Base-by-base conservation (phyloP, 2,329 filamentous ascomycete genomes). In the Aspergillus caelatus region DNA sequence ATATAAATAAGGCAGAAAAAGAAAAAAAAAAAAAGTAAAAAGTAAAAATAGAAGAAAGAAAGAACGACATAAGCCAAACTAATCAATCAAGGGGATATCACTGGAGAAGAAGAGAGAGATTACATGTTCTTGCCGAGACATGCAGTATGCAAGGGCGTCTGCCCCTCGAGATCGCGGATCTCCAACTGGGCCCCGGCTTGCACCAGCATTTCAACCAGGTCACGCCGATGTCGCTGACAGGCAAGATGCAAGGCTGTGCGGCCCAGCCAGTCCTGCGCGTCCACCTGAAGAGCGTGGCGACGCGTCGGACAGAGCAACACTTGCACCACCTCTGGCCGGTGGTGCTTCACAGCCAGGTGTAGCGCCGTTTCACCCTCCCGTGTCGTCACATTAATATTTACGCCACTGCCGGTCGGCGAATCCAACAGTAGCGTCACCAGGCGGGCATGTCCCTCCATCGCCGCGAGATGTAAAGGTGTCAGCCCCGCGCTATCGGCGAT, bases 131-230 rank as follows among this genome's bases (percentile, higher is more conserved):
- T 53, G 32, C 48, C 62, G 26, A 63, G 50, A 32, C 62, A 61
- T 46, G 58, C 62, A 19, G 50, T 61, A 56, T 61, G 58, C 34
- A 61, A 39, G 39, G 48, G 52, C 41, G 53, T 61, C 34, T 63
- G 62, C 14, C 58, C 62, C 43, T 61, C 58, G 23, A 63, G 60
- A 56, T 63, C 62, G 12, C 58, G 62, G 41, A 63, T 63, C 41
- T 61, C 58, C 11, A 63, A 54, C 45, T 63, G 62, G 23, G 50
- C 62, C 28, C 62, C 62, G 14, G 62, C 62, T 16, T 57, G 58
- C 43, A 63, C 43, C 30, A 63, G 55, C 32, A 63, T 57, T 28
- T 63, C 62, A 19, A 63, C 62, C 34, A 61, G 11, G 14, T 61
- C 62, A 14, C 60, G 62, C 41, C 60, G 62, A 28, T 63, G 61